phyloP scores from a whole-genome alignment of 2,329 filamentous ascomycete genomes.

The Hirsutella thompsonii region DNA sequence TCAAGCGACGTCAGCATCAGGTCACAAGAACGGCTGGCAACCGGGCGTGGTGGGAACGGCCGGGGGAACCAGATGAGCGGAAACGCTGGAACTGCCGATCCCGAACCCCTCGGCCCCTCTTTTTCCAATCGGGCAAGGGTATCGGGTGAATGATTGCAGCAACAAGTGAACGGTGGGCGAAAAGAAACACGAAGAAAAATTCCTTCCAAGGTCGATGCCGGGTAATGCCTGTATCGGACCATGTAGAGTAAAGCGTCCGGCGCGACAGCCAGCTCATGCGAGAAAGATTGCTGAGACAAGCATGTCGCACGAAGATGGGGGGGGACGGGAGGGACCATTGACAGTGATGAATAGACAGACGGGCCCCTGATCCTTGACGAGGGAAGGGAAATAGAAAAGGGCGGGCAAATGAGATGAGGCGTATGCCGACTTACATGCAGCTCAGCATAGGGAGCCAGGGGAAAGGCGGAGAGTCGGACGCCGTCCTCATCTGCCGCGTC shows the following conservation, averaged over 20 bases:
- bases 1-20: conserved; percentile 13
- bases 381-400: neutral
- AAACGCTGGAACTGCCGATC: neutral
- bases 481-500: conserved; percentile 62
- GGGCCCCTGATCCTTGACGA: conserved; percentile 2
- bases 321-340: neutral
- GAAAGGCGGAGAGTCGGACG: conserved; percentile 49
- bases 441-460: conserved; percentile 62
- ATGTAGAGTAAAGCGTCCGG: conserved; percentile 9
- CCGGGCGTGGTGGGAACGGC: neutral
- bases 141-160: neutral
- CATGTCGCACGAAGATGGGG: conserved; percentile 1
- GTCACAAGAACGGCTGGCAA: no score
- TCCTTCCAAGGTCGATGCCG: no score
- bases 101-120: neutral
- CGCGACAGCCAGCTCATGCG: conserved; percentile 2
- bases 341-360: conserved; percentile 2
- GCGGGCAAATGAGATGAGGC: conserved; percentile 7
- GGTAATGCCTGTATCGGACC: no score
- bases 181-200: neutral
- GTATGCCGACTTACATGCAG: conserved; percentile 53
- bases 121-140: neutral
- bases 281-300: conserved; percentile 1
- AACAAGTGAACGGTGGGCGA: neutral
- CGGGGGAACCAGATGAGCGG: neutral